Conservation (phyloP, 306 rosid genomes). For the Prunus davidiana region DNA sequence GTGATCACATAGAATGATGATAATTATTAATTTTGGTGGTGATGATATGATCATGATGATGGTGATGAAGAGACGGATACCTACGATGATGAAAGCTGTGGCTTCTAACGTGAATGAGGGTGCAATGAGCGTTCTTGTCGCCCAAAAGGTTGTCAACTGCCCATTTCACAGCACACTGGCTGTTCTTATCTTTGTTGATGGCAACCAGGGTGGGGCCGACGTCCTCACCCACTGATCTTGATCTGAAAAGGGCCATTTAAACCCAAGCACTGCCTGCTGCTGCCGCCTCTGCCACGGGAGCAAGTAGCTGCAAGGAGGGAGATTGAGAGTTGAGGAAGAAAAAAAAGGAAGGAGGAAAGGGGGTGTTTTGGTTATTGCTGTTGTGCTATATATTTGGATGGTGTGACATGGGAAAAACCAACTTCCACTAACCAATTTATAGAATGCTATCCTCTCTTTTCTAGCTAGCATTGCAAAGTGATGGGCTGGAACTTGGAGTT, state of each 20-base stretch:
- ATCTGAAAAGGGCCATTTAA: conserved; percentile 8
- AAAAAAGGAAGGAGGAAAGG: too few relatives aligned
- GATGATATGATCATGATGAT: not conserved
- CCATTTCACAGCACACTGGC: conserved; percentile 75
- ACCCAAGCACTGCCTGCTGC: not conserved
- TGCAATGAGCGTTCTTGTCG: conserved; percentile 33
- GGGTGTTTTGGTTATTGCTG: not conserved
- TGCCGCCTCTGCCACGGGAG: not conserved
- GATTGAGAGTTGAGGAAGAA: not conserved
- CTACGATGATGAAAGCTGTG: conserved; percentile 61
- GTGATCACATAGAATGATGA: too few relatives aligned
- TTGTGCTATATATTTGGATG: not conserved
- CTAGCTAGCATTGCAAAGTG: not conserved
- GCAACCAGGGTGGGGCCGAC: conserved; percentile 45
- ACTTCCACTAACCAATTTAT: not conserved
- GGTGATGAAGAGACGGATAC: conserved; percentile 45
- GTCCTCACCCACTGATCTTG: not conserved
- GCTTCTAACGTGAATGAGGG: conserved; percentile 62
- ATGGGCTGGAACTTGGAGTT: not conserved
- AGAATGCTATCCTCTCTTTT: not conserved
- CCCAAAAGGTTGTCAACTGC: conserved; percentile 63
- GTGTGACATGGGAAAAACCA: not conserved
- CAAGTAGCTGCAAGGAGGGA: not conserved
- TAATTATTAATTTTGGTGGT: not conserved
- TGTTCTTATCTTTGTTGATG: conserved; percentile 51